These are phyloP conservation scores for Globisporangium carolinianum DNA, from an alignment of 352 stramenopile species.

Conservation along the genomic window DNA sequence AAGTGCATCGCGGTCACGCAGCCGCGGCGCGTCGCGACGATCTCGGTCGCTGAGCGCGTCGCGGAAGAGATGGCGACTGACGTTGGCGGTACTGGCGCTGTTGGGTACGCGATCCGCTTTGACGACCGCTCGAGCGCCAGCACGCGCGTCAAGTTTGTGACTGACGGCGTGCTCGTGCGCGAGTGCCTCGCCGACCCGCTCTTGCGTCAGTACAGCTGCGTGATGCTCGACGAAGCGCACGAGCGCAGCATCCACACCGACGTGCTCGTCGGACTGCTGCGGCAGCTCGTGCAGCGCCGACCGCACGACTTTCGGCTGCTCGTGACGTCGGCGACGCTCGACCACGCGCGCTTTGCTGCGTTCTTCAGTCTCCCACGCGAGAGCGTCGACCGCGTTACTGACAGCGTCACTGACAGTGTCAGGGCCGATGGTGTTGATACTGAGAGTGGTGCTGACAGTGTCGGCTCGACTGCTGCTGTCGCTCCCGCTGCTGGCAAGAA, in stretches of 20 bases:
- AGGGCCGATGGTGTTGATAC: too few relatives aligned
- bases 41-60: constrained; percentile 96
- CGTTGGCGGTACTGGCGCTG: constrained; percentile 22
- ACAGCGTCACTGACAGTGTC: too few relatives aligned
- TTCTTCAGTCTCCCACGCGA: constrained; percentile 61
- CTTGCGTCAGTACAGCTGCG: constrained; percentile 75
- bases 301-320: constrained; percentile 89
- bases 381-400: too few relatives aligned
- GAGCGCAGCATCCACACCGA: constrained; percentile 98
- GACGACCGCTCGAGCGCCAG: constrained; percentile 81
- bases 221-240: constrained; percentile 97
- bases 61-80: constrained; percentile 91
- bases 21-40: constrained; percentile 93
- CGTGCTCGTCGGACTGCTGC: constrained; percentile 94
- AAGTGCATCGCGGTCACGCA: constrained; percentile 86
- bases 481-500: constrained; percentile 8
- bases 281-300: constrained; percentile 52
- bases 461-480: neutral
- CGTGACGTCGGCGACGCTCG: constrained; percentile 91
- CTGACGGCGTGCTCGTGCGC: constrained; percentile 72
- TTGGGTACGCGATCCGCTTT: constrained; percentile 98
- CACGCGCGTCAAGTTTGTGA: constrained; percentile 83
- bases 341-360: constrained; percentile 74
- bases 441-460: too few relatives aligned
- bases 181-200: constrained; percentile 76